These are phyloP conservation scores for Coffea eugenioides DNA, from an alignment of 257 asterid genomes.

Conservation along the genomic window DNA sequence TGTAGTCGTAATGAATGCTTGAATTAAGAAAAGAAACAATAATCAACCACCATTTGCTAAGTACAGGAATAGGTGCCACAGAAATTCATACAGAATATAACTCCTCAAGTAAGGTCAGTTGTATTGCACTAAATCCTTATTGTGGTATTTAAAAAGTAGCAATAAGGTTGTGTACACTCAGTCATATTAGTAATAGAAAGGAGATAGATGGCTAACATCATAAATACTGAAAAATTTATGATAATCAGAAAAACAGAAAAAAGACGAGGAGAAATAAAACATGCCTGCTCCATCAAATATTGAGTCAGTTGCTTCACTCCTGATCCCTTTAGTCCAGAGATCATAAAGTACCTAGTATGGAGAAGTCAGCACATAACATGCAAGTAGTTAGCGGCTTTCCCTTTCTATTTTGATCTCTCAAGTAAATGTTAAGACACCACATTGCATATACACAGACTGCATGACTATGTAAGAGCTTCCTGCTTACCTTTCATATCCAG, in stretches of 20 bases:
- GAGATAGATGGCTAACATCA: not conserved
- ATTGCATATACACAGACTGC: not conserved
- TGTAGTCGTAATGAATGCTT: not conserved
- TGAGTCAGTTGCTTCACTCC: slow-evolving; percentile 75
- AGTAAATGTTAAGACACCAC: slow-evolving; percentile 11
- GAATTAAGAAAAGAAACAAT: not conserved
- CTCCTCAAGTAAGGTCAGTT: not conserved
- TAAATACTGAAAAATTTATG: not conserved
- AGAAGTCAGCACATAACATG: slow-evolving; percentile 6
- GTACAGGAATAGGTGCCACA: not conserved
- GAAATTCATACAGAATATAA: not conserved
- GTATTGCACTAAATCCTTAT: not conserved
- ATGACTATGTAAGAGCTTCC: slow-evolving; percentile 12
- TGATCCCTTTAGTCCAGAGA: slow-evolving; percentile 90
- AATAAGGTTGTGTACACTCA: not conserved
- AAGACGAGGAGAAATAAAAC: not conserved
- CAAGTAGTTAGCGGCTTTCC: slow-evolving; percentile 21
- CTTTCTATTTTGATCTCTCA: not conserved
- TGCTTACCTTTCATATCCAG: slow-evolving; percentile 77
- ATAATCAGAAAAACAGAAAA: not conserved
- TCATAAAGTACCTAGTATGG: slow-evolving; percentile 61
- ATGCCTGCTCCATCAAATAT: slow-evolving; percentile 74
- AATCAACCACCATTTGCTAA: not conserved
- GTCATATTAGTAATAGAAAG: not conserved
- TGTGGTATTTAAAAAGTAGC: not conserved